phyloP scores from a whole-genome alignment of 163 green algal genomes.

The Scenedesmus sp. region DNA sequence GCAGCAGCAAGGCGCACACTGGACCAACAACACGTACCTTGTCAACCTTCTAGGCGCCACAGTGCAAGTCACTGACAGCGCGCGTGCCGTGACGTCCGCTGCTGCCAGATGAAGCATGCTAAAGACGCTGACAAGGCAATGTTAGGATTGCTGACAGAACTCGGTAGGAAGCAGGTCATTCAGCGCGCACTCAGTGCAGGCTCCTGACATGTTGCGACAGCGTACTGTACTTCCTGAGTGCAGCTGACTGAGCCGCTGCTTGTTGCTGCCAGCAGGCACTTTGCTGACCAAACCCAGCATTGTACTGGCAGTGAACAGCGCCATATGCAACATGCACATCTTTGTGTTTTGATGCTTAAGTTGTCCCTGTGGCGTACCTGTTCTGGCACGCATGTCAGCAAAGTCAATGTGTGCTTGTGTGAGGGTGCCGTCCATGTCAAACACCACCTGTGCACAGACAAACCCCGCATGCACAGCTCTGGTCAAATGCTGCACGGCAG shows the following conservation, averaged over 20 bases:
- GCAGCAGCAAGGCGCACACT: background rate
- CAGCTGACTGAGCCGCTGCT: no score
- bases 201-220: no score
- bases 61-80: no score
- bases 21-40: no score
- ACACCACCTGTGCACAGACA: constrained; percentile 43
- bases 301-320: background rate
- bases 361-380: constrained; percentile 52
- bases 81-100: no score
- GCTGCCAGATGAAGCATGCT: no score
- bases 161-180: background rate
- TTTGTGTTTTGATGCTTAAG: background rate
- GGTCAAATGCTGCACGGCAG: background rate
- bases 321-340: background rate
- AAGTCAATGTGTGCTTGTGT: constrained; percentile 82
- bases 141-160: no score
- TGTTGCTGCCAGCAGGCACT: no score
- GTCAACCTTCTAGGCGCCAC: no score
- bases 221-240: no score
- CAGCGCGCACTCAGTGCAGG: no score
- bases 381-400: constrained; percentile 73
- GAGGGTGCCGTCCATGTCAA: constrained; percentile 82
- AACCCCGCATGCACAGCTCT: background rate
- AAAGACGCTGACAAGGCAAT: no score
- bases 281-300: background rate